These are phyloP conservation scores for Tylopilus vinaceipallidus DNA, from an alignment of 768 basidiomycete species.

Conservation along the genomic window DNA sequence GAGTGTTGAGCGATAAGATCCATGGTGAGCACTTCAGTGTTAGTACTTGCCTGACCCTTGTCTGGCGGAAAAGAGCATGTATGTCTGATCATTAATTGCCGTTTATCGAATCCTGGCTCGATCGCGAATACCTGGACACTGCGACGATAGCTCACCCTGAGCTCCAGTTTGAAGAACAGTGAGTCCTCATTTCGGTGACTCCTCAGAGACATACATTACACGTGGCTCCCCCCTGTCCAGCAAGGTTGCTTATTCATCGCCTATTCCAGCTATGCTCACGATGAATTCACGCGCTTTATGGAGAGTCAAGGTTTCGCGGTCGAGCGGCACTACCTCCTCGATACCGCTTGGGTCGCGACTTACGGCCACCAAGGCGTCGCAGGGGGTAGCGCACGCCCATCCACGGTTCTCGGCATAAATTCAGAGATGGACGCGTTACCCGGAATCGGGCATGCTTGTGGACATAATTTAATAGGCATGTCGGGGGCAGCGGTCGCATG, in stretches of 20 bases:
- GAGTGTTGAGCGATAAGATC: constrained; percentile 66
- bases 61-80: no score
- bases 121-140: not conserved
- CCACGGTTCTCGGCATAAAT: constrained; percentile 67
- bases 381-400: constrained; percentile 46
- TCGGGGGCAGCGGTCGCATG: constrained; percentile 69
- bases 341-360: constrained; percentile 78
- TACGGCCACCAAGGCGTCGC: constrained; percentile 50
- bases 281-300: constrained; percentile 67
- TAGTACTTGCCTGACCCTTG: not conserved
- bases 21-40: constrained; percentile 43
- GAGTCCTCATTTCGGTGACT: constrained; percentile 13
- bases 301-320: constrained; percentile 63
- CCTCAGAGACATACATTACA: not conserved
- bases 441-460: constrained; percentile 70
- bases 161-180: constrained; percentile 53
- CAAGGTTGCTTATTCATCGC: not conserved
- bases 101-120: no score
- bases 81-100: no score
- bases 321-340: constrained; percentile 56
- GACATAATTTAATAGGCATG: constrained; percentile 82
- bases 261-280: constrained; percentile 60
- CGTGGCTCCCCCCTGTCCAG: not conserved
- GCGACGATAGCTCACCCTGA: constrained; percentile 60
- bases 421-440: constrained; percentile 71